Percentiles rank a stretch among this genome's conserved stretches.
phyloP scores from a whole-genome alignment of 2,329 filamentous ascomycete genomes.

The Penicillium sp. region DNA sequence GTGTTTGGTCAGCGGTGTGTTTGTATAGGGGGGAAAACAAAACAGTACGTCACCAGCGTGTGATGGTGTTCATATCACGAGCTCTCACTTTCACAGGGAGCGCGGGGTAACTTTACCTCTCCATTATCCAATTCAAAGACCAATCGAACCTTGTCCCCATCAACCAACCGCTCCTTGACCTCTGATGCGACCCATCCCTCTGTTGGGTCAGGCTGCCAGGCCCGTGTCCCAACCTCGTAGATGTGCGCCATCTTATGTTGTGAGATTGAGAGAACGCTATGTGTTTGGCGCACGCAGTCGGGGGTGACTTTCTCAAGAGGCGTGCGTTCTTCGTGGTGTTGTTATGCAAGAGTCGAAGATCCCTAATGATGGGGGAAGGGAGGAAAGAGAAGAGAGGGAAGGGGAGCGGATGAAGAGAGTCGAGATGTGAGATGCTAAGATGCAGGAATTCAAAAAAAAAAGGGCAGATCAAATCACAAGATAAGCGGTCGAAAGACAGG shows the following conservation, averaged over 20 bases:
- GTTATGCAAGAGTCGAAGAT: too few species aligned
- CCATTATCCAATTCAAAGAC: constrained; percentile 88
- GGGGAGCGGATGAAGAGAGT: constrained; percentile 2
- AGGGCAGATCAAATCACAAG: constrained; percentile 13
- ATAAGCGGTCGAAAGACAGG: constrained; percentile 21
- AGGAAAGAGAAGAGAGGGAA: constrained; percentile 1
- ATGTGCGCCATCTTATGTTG: constrained; percentile 68
- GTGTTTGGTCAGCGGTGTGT: too few species aligned
- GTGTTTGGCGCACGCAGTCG: constrained; percentile 8
- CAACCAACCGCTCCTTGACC: constrained; percentile 74
- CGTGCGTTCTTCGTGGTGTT: too few species aligned
- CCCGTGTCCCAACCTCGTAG: constrained; percentile 94
- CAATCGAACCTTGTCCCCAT: constrained; percentile 81
- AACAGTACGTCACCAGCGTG: too few species aligned
- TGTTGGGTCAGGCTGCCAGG: constrained; percentile 93
- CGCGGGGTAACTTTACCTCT: constrained; percentile 57
- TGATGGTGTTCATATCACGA: too few species aligned
- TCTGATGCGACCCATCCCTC: constrained; percentile 98
- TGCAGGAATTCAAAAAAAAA: constrained; percentile 4
- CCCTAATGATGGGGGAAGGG: neutral
- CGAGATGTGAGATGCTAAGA: constrained; percentile 1
- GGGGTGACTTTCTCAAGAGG: too few species aligned
- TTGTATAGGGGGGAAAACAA: too few species aligned
- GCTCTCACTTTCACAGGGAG: neutral
- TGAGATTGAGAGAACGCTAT: constrained; percentile 2